These are phyloP conservation scores for Amanita subjunquillea DNA, from an alignment of 768 basidiomycete genomes.

Conservation along the genomic window DNA sequence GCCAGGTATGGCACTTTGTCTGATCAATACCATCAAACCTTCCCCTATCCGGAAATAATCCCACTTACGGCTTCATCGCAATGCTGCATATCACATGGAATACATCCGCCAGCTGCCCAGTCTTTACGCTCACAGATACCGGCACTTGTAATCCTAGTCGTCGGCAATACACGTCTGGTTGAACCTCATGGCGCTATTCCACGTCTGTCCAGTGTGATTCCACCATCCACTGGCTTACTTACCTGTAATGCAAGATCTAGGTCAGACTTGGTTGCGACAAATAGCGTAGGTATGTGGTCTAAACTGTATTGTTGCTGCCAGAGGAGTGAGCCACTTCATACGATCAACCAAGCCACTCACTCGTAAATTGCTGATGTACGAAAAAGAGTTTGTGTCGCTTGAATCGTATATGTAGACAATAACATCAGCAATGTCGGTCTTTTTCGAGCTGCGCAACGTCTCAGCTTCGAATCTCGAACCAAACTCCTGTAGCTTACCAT, in stretches of 20 bases:
- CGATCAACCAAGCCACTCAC: slow-evolving; percentile 28
- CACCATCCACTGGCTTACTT: slow-evolving; percentile 10
- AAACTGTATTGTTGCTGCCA: slow-evolving; percentile 91
- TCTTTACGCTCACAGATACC: slow-evolving; percentile 86
- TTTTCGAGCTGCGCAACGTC: slow-evolving; percentile 79
- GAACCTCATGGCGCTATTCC: slow-evolving; percentile 86
- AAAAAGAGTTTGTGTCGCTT: slow-evolving; percentile 97
- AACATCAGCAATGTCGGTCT: slow-evolving; percentile 87
- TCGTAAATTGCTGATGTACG: slow-evolving; percentile 93
- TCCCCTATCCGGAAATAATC: slow-evolving; percentile 4
- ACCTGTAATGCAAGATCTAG: slow-evolving; percentile 94
- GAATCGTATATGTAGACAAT: slow-evolving; percentile 96
- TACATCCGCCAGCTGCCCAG: slow-evolving; percentile 76
- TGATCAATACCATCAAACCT: slow-evolving; percentile 16
- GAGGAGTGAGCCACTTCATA: slow-evolving; percentile 10
- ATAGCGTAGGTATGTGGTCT: slow-evolving; percentile 90
- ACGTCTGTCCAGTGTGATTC: neutral
- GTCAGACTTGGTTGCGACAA: slow-evolving; percentile 99
- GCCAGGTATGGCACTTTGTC: slow-evolving; percentile 65
- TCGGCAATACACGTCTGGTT: slow-evolving; percentile 95
- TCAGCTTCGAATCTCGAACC: slow-evolving; percentile 94
- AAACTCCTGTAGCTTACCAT: slow-evolving; percentile 76
- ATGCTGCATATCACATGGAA: slow-evolving; percentile 80
- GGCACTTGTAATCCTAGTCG: slow-evolving; percentile 86
- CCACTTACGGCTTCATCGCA: slow-evolving; percentile 78